Base-by-base conservation (phyloP, 2,329 filamentous ascomycete species). In the Epichloe brachyelytri region DNA sequence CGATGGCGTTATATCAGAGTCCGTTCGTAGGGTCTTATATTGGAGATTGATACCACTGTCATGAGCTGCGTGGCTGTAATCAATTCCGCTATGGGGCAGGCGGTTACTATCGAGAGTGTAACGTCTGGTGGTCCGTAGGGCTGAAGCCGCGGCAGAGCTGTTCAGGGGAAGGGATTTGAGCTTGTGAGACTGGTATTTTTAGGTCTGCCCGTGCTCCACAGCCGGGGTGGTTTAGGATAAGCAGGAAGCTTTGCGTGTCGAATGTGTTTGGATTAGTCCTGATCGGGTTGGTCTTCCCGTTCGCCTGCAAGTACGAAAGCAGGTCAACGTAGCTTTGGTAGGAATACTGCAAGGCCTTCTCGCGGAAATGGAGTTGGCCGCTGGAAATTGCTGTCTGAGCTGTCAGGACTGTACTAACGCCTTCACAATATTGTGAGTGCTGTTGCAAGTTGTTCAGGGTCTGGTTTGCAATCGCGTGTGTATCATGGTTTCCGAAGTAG, bases 321-420 rank as follows among this genome's bases (percentile, higher is more conserved):
- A 91, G 73, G 55, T 88, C 82, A 46, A 85, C 72, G 64, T 90
- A 90, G 34, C 83, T 77, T 56, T 75, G 75, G 62, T 89, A 83
- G n/a, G 85, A 86, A 68, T 81, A 82, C 14, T 77, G 71, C 22
- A 89, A 68, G 2, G 79, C 78, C 55, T 80, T 83, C 56, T 88
- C 85, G 56, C 80, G 83, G 61, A 87, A 87, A 8, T 43, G 33
- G 11, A 20, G 10, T 12, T 49, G 45, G 12, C 33, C 43, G 17
- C 26, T 36, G 15, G 40, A 17, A 8, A 19, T 46, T 7, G 22
- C 7, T 46, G 22, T 41, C 22, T 43, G 45, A 19, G 36, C 36
- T 19, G 39, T 11, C 7, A 12, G 43, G 20, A 40, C 10, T 12
- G 22, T 11, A 20, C 7, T 26, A 8, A 22, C 17, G 33, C 39